Base-by-base conservation (phyloP, 495 filamentous ascomycete genomes). In the Neurospora sp. region DNA sequence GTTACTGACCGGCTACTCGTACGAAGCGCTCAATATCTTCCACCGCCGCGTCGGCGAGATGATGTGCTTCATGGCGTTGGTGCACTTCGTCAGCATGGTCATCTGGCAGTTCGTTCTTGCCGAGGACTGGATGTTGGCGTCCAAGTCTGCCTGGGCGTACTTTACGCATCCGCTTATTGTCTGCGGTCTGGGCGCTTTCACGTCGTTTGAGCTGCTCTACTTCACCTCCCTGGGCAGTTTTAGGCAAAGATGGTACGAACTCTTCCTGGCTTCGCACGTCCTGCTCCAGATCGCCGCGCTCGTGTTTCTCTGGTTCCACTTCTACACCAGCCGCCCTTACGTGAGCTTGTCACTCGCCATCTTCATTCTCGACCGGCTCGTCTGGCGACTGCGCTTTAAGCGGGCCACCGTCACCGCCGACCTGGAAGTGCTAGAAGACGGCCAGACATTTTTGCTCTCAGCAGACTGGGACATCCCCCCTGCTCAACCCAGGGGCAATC, bases 21-120 rank as follows among this genome's bases (percentile, higher is more conserved):
- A 91, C 77, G 88, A 91, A 79, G 84, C 85, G 7, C 83, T 91
- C 54, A 91, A 91, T 75, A 87, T 91, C 23, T 84, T 91, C 72
- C 88, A 91, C 77, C 85, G 82, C 40, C 70, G 75, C 18, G 70
- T 76, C 5, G 81, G 77, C 31, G 75, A 77, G 74, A 71, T 77
- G 18, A 62, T 77, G 40, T 75, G 84, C 41, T 77, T 90, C 20
- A 76, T 73, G 8, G 75, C 80, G n/a, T 69, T 71, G 0, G 77
- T 85, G 16, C 79, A 80, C 12, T 78, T 83, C 12, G 46, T 73
- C 14, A 83, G 84, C 73, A 87, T 84, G 73, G 77, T 85, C 69
- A 79, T 80, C 41, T 87, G 82, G 38, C 82, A 84, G 70, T 83
- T 84, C 14, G 76, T 83, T 44, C 38, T 80, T 1, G 76, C 72